phyloP scores from a whole-genome alignment of 345 rosid species.

The Balakata baccata region DNA sequence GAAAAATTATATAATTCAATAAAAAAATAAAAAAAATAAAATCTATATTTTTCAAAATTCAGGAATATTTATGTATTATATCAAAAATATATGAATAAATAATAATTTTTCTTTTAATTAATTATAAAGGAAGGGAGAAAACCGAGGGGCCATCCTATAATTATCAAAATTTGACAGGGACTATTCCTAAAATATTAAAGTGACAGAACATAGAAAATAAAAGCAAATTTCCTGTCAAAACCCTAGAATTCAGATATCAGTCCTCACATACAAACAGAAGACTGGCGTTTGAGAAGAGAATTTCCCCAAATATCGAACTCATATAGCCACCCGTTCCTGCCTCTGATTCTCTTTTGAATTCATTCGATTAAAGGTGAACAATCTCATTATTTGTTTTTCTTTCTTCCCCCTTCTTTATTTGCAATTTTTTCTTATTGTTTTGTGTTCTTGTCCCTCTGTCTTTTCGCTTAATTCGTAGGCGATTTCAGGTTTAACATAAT shows the following conservation, averaged over 20 bases:
- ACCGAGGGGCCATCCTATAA: not conserved
- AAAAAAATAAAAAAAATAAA: too few relatives aligned
- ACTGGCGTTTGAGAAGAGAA: not conserved
- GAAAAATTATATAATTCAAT: too few relatives aligned
- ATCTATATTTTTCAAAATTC: too few relatives aligned
- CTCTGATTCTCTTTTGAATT: not conserved
- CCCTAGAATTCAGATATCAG: not conserved
- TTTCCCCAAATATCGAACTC: not conserved
- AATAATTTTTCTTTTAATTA: too few relatives aligned
- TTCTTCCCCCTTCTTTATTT: not conserved
- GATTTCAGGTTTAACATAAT: not conserved
- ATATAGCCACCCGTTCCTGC: not conserved
- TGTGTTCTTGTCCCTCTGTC: not conserved
- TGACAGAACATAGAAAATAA: not conserved
- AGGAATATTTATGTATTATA: too few relatives aligned
- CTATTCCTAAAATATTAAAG: not conserved
- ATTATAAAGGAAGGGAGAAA: too few relatives aligned
- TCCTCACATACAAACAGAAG: not conserved
- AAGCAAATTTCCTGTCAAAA: conserved; percentile 11
- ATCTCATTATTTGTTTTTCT: not conserved
- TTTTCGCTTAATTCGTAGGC: not conserved
- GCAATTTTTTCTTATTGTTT: not conserved
- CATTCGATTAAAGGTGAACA: not conserved
- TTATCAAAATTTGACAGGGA: not conserved
- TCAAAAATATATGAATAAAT: too few relatives aligned